Evolutionary conservation across 441 rosid genomes (phyloP).

Genomic region (Macaranga tanarius): DNA sequence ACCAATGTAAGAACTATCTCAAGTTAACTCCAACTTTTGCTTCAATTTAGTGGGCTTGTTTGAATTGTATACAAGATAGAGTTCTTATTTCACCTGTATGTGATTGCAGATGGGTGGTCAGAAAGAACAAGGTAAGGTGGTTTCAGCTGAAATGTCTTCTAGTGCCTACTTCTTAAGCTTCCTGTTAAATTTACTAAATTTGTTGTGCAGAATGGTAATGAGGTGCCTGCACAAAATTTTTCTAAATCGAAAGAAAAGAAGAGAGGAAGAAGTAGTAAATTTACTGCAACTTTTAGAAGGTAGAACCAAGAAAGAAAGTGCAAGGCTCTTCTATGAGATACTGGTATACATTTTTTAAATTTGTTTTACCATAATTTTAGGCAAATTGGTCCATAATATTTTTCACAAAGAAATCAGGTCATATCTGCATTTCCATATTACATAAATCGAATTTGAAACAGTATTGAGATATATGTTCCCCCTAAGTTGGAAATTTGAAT

Average conservation of each 20-base stretch:
- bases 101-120: slow-evolving; percentile 60
- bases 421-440: background rate
- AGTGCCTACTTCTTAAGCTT: slow-evolving; percentile 1
- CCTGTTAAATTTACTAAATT: slow-evolving; percentile 16
- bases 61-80: background rate
- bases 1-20: slow-evolving; percentile 43
- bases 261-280: slow-evolving; percentile 52
- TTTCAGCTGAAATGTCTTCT: slow-evolving; percentile 8
- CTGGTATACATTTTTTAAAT: slow-evolving; percentile 43
- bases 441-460: background rate
- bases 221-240: slow-evolving; percentile 49
- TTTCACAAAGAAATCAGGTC: background rate
- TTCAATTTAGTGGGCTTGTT: slow-evolving; percentile 11
- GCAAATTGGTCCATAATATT: background rate
- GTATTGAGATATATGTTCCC: background rate
- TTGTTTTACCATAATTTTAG: background rate
- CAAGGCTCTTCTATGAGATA: slow-evolving; percentile 79
- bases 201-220: slow-evolving; percentile 45
- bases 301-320: slow-evolving; percentile 59
- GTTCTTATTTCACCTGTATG: slow-evolving; percentile 20
- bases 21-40: slow-evolving; percentile 18
- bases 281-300: slow-evolving; percentile 49
- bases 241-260: slow-evolving; percentile 31
- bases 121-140: slow-evolving; percentile 58
- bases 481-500: background rate